Percentiles rank a stretch among this genome's conserved stretches.
These are phyloP conservation scores for Globisporangium canariense DNA, from an alignment of 352 stramenopile genomes.

Conservation along the genomic window DNA sequence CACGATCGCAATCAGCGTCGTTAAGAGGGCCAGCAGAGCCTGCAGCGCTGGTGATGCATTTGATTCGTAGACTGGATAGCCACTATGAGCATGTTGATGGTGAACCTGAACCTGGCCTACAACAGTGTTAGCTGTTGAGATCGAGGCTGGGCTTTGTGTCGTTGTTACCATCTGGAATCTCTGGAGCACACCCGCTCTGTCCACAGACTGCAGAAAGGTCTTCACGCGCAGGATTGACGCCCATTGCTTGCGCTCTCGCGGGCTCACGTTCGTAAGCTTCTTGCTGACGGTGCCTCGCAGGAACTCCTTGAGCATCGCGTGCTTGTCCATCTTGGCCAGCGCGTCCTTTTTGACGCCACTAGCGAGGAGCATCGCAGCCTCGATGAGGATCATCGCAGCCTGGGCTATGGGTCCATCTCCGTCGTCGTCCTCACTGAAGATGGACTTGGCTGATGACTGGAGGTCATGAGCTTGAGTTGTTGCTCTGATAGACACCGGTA, in stretches of 20 bases:
- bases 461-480: background rate
- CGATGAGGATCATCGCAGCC: constrained; percentile 8
- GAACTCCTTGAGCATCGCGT: constrained; percentile 14
- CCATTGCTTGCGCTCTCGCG: constrained; percentile 17
- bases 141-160: background rate
- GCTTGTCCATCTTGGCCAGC: constrained; percentile 10
- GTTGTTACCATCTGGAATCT: background rate
- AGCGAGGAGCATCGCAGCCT: constrained; percentile 14
- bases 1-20: constrained; percentile 32
- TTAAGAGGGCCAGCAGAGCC: constrained; percentile 20
- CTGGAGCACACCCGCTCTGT: background rate
- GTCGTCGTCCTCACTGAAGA: constrained; percentile 12
- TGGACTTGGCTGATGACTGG: background rate
- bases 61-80: background rate
- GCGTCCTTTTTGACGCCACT: constrained; percentile 12
- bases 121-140: background rate
- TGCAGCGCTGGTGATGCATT: constrained; percentile 7
- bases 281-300: constrained; percentile 8
- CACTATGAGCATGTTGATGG: background rate
- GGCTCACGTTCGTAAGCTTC: constrained; percentile 9
- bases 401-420: background rate
- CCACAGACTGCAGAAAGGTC: constrained; percentile 3
- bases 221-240: constrained; percentile 1
- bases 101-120: background rate
- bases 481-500: background rate